phyloP scores from a whole-genome alignment of 768 basidiomycete species.

The Termitomyces sp. region DNA sequence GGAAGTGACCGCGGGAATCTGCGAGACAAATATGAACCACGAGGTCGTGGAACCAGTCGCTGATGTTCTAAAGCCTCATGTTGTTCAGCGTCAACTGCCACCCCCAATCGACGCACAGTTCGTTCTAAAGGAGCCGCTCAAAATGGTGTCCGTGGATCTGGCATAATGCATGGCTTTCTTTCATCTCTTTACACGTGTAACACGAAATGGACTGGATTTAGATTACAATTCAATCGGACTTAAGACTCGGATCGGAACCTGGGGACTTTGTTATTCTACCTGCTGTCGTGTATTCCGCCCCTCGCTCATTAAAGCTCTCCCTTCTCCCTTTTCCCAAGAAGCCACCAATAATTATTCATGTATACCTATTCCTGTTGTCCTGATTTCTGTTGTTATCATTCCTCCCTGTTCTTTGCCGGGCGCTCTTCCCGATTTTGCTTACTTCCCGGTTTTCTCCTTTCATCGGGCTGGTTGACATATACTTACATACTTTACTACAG shows the following conservation, averaged over 20 bases:
- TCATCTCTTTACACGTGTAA: neutral
- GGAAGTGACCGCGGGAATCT: neutral
- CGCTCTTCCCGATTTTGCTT: neutral
- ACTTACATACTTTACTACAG: neutral
- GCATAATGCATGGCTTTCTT: conserved; percentile 1
- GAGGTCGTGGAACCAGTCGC: neutral
- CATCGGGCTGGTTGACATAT: neutral
- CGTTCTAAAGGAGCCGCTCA: conserved; percentile 10
- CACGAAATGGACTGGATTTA: neutral
- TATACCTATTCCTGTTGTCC: neutral
- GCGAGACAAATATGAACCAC: neutral
- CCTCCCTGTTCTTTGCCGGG: neutral
- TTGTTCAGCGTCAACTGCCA: neutral
- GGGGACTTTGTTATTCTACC: neutral
- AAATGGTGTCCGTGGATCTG: conserved; percentile 11
- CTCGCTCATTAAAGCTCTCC: neutral
- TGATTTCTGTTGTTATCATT: neutral
- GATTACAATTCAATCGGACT: neutral
- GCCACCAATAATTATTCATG: neutral
- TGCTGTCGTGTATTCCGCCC: neutral
- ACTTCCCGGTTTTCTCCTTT: neutral
- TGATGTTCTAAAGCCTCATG: neutral
- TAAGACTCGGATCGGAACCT: neutral
- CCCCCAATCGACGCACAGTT: conserved; percentile 8
- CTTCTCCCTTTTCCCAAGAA: neutral